Conservation (phyloP, 306 rosid genomes). For the Morella rubra region DNA sequence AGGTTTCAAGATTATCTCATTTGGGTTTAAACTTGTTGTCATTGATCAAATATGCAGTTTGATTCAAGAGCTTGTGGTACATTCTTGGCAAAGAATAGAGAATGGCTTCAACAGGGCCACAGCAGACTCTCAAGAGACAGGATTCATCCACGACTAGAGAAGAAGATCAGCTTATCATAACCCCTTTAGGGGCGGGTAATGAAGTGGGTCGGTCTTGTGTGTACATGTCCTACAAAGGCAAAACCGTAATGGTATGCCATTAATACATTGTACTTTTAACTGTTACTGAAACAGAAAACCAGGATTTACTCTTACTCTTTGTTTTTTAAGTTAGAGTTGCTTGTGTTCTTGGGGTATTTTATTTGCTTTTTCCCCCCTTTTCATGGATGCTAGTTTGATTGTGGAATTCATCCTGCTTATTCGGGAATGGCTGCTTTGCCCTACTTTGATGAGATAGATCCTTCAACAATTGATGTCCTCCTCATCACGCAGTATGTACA, state of each 20-base stretch:
- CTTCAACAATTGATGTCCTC: conserved; percentile 81
- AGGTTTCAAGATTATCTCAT: not conserved
- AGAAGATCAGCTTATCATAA: conserved; percentile 70
- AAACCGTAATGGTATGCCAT: conserved; percentile 51
- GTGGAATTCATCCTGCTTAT: conserved; percentile 91
- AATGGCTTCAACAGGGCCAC: conserved; percentile 50
- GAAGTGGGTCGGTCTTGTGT: conserved; percentile 98
- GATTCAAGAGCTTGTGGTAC: not conserved
- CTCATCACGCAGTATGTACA: conserved; percentile 77
- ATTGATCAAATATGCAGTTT: not conserved
- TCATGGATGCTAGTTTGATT: conserved; percentile 58
- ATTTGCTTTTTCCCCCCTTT: not conserved
- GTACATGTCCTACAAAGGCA: conserved; percentile 74
- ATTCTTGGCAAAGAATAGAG: not conserved
- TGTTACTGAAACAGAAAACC: not conserved
- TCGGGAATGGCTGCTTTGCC: conserved; percentile 99
- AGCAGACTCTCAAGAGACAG: conserved; percentile 53
- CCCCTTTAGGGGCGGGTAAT: conserved; percentile 86
- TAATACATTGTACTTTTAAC: not conserved
- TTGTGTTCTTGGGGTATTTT: not conserved
- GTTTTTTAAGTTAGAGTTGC: not conserved
- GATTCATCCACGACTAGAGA: conserved; percentile 51
- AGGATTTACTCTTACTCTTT: not conserved
- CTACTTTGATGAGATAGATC: conserved; percentile 93
- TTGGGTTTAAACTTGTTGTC: not conserved